Evolutionary conservation across 2,329 filamentous ascomycete genomes (phyloP).

Genomic region (Juglanconis juglandina): DNA sequence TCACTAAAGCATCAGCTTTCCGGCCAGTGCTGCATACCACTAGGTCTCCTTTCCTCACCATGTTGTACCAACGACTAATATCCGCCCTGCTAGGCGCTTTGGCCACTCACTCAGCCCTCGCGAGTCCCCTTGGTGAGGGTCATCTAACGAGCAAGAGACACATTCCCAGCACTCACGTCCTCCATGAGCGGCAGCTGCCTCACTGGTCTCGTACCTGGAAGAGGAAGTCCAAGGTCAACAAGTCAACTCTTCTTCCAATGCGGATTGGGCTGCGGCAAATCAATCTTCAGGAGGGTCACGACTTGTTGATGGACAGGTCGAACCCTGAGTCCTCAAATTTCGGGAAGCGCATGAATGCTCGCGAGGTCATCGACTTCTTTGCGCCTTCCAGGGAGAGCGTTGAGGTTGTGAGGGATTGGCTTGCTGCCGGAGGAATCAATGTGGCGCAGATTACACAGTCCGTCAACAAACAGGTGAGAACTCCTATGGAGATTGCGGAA

Average conservation of each 20-base stretch:
- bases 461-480: conserved; percentile 24
- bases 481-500: not conserved
- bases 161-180: conserved; percentile 23
- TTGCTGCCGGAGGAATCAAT: conserved; percentile 15
- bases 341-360: conserved; percentile 32
- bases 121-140: conserved; percentile 3
- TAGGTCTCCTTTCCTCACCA: not conserved
- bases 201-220: conserved; percentile 26
- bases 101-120: not conserved
- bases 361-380: conserved; percentile 34
- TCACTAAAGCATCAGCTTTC: not conserved
- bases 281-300: conserved; percentile 29
- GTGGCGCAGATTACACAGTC: conserved; percentile 20
- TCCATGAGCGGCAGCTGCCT: conserved; percentile 31
- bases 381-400: conserved; percentile 29
- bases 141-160: not conserved
- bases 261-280: conserved; percentile 27
- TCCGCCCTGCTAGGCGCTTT: conserved; percentile 1
- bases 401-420: conserved; percentile 24
- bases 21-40: not conserved
- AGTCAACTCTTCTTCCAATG: conserved; percentile 24
- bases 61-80: not conserved
- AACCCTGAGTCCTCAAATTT: conserved; percentile 29
- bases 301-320: conserved; percentile 28
- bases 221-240: conserved; percentile 24